Percentiles rank a stretch among this genome's conserved stretches.
These are phyloP conservation scores for Aaosphaeria arxii DNA, from an alignment of 2,329 filamentous ascomycete species.

Conservation along the genomic window DNA sequence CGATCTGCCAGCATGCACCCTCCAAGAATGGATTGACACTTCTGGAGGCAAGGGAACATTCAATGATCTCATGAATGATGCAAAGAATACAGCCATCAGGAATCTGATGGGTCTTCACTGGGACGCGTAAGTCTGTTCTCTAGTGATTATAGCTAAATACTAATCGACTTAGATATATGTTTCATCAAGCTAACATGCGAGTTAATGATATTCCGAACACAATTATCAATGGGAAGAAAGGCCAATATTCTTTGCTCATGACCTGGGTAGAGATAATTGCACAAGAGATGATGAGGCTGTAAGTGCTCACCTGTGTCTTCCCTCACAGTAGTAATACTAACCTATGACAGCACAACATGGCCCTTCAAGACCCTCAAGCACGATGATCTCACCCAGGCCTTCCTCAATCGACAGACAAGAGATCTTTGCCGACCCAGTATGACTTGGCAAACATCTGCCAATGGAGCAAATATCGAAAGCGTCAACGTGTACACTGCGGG, in stretches of 20 bases:
- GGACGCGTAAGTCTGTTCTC: constrained; percentile 39
- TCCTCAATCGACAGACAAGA: constrained; percentile 53
- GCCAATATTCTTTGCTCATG: constrained; percentile 53
- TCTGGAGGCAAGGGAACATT: constrained; percentile 55
- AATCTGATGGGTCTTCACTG: constrained; percentile 56
- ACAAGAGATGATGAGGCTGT: constrained; percentile 53
- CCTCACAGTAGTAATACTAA: constrained; percentile 1
- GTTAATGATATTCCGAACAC: constrained; percentile 47
- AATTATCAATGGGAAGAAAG: constrained; percentile 48
- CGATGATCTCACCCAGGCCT: constrained; percentile 51
- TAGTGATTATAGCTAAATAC: constrained; percentile 4
- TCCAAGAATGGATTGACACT: constrained; percentile 60
- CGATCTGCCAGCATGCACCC: constrained; percentile 54
- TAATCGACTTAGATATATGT: constrained; percentile 49
- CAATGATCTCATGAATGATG: constrained; percentile 49
- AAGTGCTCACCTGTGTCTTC: constrained; percentile 6
- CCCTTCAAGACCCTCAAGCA: constrained; percentile 56
- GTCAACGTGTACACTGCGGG: constrained; percentile 48
- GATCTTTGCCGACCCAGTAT: constrained; percentile 53
- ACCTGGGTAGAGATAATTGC: constrained; percentile 56
- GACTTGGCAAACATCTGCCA: constrained; percentile 43
- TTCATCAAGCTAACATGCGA: constrained; percentile 62
- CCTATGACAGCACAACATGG: constrained; percentile 40
- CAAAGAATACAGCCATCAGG: constrained; percentile 53
- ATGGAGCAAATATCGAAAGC: constrained; percentile 47